Percentiles rank a stretch among this genome's conserved stretches.
These are phyloP conservation scores for Naganishia kalamii DNA, from an alignment of 768 basidiomycete genomes.

Conservation along the genomic window DNA sequence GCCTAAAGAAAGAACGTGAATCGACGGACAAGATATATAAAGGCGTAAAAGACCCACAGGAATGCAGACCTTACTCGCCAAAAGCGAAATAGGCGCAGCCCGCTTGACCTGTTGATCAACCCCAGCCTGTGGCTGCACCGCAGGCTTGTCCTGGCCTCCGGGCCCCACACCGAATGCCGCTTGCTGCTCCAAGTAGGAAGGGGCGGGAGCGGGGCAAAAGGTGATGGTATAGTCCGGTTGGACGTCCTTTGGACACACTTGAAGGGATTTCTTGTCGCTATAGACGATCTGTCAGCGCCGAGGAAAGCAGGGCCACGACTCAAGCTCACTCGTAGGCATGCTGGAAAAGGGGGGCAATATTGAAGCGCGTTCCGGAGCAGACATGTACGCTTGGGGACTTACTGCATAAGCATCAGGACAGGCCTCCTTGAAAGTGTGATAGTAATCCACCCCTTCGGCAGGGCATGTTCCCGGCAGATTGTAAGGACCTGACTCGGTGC, in stretches of 20 bases:
- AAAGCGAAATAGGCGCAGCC: too few relatives aligned
- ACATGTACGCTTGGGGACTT: background rate
- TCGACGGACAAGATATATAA: background rate
- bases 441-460: background rate
- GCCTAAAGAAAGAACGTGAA: background rate
- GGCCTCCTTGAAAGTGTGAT: background rate
- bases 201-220: background rate
- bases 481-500: background rate
- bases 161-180: too few relatives aligned
- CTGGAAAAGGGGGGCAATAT: background rate
- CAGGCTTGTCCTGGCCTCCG: too few relatives aligned
- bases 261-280: background rate
- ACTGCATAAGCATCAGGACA: conserved; percentile 3
- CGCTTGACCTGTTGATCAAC: too few relatives aligned
- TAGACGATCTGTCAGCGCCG: background rate
- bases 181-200: background rate
- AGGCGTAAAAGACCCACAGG: background rate
- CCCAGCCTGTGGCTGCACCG: too few relatives aligned
- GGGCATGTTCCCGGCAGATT: background rate
- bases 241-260: background rate
- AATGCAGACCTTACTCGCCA: background rate
- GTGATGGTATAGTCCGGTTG: conserved; percentile 10
- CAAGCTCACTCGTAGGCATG: background rate
- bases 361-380: background rate
- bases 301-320: background rate